Evolutionary conservation across 2,329 filamentous ascomycete species (phyloP).

Genomic region (Fusarium goolgardi): DNA sequence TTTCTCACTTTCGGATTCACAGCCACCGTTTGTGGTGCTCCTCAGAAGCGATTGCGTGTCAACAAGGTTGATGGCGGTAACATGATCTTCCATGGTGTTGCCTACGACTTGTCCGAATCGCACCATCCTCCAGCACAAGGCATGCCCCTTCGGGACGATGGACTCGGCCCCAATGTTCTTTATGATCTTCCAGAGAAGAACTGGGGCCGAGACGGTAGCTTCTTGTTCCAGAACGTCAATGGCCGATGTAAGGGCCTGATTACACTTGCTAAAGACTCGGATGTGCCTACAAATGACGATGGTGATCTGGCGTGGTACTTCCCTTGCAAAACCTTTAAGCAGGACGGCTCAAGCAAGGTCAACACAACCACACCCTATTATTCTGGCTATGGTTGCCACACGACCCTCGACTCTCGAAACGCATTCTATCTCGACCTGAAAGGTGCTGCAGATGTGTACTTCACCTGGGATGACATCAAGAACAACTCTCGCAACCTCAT

Average conservation of each 20-base stretch:
- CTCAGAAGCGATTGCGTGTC: constrained; percentile 78
- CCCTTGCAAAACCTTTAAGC: constrained; percentile 89
- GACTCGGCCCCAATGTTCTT: constrained; percentile 77
- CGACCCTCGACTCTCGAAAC: constrained; percentile 73
- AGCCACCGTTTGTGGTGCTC: constrained; percentile 81
- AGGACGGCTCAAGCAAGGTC: constrained; percentile 85
- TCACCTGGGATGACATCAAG: constrained; percentile 92
- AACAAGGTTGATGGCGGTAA: constrained; percentile 85
- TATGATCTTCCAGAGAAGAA: constrained; percentile 86
- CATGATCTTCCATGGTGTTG: constrained; percentile 96
- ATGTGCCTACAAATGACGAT: constrained; percentile 79
- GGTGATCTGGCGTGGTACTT: constrained; percentile 95
- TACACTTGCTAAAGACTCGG: constrained; percentile 74
- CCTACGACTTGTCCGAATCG: constrained; percentile 84
- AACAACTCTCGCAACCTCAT: constrained; percentile 91
- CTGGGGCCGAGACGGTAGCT: constrained; percentile 92
- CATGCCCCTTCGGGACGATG: constrained; percentile 68
- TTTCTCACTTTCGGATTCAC: constrained; percentile 98
- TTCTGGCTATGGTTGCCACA: constrained; percentile 89
- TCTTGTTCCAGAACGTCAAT: constrained; percentile 98
- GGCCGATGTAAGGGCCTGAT: constrained; percentile 95
- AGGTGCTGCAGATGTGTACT: constrained; percentile 88
- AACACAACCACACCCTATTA: constrained; percentile 83
- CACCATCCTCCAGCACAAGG: constrained; percentile 83
- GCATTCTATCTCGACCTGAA: constrained; percentile 78